phyloP scores from a whole-genome alignment of 176 grass and related monocot species.

The Aegilops speltoides region DNA sequence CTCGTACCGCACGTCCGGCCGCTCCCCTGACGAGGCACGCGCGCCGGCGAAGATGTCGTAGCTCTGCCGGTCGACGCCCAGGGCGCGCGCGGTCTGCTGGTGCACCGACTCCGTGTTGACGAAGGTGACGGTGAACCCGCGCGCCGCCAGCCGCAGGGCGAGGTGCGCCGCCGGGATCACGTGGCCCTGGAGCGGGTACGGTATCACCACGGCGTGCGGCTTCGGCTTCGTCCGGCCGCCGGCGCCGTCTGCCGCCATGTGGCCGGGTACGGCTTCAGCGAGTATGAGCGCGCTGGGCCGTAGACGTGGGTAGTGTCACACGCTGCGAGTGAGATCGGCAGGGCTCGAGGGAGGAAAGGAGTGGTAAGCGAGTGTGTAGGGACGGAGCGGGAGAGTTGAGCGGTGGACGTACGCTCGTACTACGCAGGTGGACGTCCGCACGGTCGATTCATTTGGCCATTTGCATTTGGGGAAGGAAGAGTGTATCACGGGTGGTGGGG shows the following conservation, averaged over 20 bases:
- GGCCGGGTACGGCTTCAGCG: background rate
- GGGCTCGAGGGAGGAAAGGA: background rate
- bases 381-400: too few species aligned
- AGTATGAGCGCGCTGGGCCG: background rate
- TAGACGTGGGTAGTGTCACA: background rate
- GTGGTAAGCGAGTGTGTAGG: too few species aligned
- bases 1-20: constrained; percentile 70
- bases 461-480: background rate
- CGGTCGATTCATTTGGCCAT: too few species aligned
- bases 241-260: background rate
- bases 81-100: constrained; percentile 35
- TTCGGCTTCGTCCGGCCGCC: background rate
- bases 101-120: constrained; percentile 67
- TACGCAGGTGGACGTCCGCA: too few species aligned
- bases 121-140: constrained; percentile 64
- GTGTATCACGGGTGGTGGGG: background rate
- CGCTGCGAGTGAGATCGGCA: too few species aligned
- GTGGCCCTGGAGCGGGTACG: constrained; percentile 72
- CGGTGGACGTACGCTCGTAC: too few species aligned
- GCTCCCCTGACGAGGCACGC: too few species aligned
- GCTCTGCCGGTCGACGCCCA: background rate
- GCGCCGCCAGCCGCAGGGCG: constrained; percentile 33
- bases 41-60: constrained; percentile 33
- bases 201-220: constrained; percentile 61
- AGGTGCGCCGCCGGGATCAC: constrained; percentile 68